Base-by-base conservation (phyloP, 768 basidiomycete genomes). In the Auricularia sp. region DNA sequence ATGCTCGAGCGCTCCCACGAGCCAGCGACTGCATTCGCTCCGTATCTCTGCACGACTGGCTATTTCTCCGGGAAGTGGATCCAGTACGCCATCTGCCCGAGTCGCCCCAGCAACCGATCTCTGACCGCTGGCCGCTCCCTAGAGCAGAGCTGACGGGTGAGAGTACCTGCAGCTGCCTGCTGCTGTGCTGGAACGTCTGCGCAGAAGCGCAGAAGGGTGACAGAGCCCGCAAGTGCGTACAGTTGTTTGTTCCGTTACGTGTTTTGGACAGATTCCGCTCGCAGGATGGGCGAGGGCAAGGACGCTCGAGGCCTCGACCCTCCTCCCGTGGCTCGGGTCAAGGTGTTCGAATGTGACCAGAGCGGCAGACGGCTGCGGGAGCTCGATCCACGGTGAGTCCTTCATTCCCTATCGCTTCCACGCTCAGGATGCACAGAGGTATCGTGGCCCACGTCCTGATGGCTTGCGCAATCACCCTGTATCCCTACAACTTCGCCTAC, bases 181-280 rank as follows among this genome's bases (percentile, higher is more conserved):
- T 35, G 11, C 10, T 29, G 24, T 35, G 24, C 29, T 59, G 29
- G 14, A 34, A 33, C 56, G 4, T 24, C 29, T 7, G 24, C 33
- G 16, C 56, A 59, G 56, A 59, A 24, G 56, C 33, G 8, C 56
- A 59, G 56, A 59, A 59, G 56, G 56, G 56, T 34, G 56, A 59
- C 34, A 14, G 56, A 7, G 56, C 56, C 24, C 56, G 56, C 56
- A 59, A 59, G 56, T 59, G 56, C 24, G 56, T 14, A 59, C 56
- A 13, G 47, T 21, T 51, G 56, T 59, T 14, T 42, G 56, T 34
- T 18, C 18, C 4, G 56, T 35, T 59, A 59, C 34, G 47, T 59
- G 29, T 24, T 24, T 29, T 24, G 24, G 14, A 35, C 34, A 29
- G 56, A 59, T 29, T 10, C 56, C 47, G 47, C 14, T 13, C 7